phyloP scores from a whole-genome alignment of 2,329 filamentous ascomycete species.

The Ascochyta rabiei region DNA sequence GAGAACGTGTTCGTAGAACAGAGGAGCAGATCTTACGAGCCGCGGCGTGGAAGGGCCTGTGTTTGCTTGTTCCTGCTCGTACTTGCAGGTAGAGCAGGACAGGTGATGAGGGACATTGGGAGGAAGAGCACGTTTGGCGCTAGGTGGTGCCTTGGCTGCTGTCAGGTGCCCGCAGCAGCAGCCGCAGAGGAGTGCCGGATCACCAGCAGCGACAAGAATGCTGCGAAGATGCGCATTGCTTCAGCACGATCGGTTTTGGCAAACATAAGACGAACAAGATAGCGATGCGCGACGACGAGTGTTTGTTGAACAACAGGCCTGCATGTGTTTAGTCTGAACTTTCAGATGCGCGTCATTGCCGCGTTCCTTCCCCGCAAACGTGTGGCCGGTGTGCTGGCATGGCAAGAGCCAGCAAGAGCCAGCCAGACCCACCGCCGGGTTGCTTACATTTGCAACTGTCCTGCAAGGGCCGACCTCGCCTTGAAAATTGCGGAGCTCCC shows the following conservation, averaged over 20 bases:
- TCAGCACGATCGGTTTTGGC: slow-evolving; percentile 20
- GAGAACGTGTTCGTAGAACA: slow-evolving; percentile 14
- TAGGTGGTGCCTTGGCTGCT: slow-evolving; percentile 34
- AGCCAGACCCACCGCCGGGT: slow-evolving; percentile 4
- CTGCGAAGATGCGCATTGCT: slow-evolving; percentile 12
- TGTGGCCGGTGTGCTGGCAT: slow-evolving; percentile 14
- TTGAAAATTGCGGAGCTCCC: slow-evolving; percentile 23
- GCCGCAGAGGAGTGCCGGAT: slow-evolving; percentile 21
- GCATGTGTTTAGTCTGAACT: slow-evolving; percentile 6
- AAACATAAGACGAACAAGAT: slow-evolving; percentile 2
- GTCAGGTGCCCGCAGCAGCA: slow-evolving; percentile 35
- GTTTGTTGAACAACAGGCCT: slow-evolving; percentile 19
- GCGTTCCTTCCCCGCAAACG: slow-evolving; percentile 11
- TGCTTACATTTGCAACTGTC: slow-evolving; percentile 13
- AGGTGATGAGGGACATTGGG: slow-evolving; percentile 25
- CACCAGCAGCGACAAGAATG: slow-evolving; percentile 15
- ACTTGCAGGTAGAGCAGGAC: slow-evolving; percentile 1
- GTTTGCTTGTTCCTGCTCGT: not conserved
- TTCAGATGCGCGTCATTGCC: slow-evolving; percentile 22
- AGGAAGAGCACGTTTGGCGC: slow-evolving; percentile 30
- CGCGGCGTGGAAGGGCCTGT: slow-evolving; percentile 7
- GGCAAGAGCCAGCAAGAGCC: not conserved
- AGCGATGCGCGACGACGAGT: slow-evolving; percentile 4
- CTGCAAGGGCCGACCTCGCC: slow-evolving; percentile 8
- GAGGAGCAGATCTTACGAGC: slow-evolving; percentile 20